phyloP scores from a whole-genome alignment of 371 early-diverging fungal genomes.

The Massospora cicadina region DNA sequence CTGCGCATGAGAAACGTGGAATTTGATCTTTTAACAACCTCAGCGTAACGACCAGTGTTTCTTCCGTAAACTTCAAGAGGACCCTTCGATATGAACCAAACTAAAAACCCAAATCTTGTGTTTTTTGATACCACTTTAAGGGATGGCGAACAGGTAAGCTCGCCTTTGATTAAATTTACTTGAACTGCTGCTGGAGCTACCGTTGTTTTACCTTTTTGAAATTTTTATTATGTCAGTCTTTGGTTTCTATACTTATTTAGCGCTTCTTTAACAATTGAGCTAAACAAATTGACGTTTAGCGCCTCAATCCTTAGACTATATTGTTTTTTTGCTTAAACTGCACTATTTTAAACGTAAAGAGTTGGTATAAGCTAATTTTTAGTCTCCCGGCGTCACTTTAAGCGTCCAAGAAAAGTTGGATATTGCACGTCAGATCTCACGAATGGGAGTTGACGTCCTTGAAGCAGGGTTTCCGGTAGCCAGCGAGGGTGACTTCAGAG shows the following conservation, averaged over 20 bases:
- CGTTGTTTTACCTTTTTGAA: background rate
- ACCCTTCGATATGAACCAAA: background rate
- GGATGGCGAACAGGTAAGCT: background rate
- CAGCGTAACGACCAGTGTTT: too few species aligned
- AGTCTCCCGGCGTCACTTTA: conserved; percentile 91
- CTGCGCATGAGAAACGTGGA: too few species aligned
- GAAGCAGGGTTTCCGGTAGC: conserved; percentile 93
- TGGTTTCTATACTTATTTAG: background rate
- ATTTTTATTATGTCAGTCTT: background rate
- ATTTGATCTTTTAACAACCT: too few species aligned
- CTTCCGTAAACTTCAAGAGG: too few species aligned
- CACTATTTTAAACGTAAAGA: too few species aligned
- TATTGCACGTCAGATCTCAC: conserved; percentile 76
- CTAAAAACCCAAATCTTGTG: background rate
- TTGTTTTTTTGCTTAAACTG: too few species aligned
- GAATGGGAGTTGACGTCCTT: conserved; percentile 83
- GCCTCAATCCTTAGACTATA: too few species aligned
- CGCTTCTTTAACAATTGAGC: background rate
- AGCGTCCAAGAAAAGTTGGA: conserved; percentile 80
- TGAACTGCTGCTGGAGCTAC: background rate
- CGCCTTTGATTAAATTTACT: background rate
- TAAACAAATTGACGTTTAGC: too few species aligned
- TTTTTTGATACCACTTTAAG: background rate
- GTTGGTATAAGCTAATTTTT: too few species aligned
- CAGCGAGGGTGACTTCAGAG: conserved; percentile 83